phyloP scores from a whole-genome alignment of 2,329 filamentous ascomycete species.

The Trichoderma pleuroti region DNA sequence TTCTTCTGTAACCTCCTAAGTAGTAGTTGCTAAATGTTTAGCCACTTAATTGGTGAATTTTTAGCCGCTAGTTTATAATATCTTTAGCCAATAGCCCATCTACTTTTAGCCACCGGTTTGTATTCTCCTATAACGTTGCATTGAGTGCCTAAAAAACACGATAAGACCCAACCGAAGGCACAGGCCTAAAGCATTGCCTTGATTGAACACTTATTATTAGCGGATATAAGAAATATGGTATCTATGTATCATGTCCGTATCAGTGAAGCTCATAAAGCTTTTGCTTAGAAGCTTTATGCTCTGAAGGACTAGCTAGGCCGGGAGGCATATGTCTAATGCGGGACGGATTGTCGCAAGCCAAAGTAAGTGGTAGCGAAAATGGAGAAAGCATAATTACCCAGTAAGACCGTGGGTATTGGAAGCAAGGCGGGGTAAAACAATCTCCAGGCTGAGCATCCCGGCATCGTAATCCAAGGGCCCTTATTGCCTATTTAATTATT shows the following conservation, averaged over 20 bases:
- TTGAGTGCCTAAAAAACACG: neutral
- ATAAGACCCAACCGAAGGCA: neutral
- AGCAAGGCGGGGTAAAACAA: neutral
- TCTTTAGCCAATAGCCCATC: neutral
- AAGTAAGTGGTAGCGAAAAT: neutral
- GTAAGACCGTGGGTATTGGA: neutral
- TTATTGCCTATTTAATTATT: neutral
- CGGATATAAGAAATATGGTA: neutral
- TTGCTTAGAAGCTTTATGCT: neutral
- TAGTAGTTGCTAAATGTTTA: conserved; percentile 3
- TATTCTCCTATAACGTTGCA: neutral
- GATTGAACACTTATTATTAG: neutral
- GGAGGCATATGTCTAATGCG: neutral
- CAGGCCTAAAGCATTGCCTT: neutral
- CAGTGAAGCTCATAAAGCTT: neutral
- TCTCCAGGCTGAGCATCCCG: neutral
- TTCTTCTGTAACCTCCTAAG: neutral
- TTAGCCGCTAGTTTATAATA: conserved; percentile 5
- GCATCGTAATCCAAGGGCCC: neutral
- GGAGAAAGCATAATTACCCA: neutral
- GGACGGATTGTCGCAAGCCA: neutral
- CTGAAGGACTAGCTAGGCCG: neutral
- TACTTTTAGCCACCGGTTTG: conserved; percentile 8
- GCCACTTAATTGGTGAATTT: conserved; percentile 1
- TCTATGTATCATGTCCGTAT: neutral